These are phyloP conservation scores for Uronychia binucleata DNA, from an alignment of 73 alveolate genomes.

Conservation along the genomic window DNA sequence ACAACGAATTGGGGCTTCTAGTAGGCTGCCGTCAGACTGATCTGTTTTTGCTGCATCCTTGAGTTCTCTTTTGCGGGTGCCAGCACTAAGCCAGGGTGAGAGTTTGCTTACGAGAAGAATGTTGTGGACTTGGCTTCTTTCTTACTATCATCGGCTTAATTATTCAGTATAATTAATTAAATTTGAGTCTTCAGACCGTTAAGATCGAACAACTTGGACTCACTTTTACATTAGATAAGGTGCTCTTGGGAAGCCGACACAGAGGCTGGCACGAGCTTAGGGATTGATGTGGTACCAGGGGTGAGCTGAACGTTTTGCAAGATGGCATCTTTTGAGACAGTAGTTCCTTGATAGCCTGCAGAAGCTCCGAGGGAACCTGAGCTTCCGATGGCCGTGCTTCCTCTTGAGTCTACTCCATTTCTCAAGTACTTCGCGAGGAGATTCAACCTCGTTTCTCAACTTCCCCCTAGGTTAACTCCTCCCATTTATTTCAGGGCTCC, in stretches of 20 bases:
- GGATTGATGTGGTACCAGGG: too few relatives aligned
- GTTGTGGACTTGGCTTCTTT: neutral
- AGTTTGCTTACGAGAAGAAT: neutral
- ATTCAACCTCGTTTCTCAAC: neutral
- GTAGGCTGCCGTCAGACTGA: neutral
- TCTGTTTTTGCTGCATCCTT: neutral
- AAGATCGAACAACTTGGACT: too few relatives aligned
- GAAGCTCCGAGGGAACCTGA: too few relatives aligned
- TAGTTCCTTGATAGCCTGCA: neutral
- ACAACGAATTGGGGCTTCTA: neutral
- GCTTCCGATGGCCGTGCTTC: neutral
- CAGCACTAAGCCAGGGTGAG: neutral
- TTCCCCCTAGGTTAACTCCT: neutral
- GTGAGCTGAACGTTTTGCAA: too few relatives aligned
- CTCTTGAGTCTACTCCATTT: neutral
- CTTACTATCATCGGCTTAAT: neutral
- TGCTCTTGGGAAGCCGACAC: too few relatives aligned
- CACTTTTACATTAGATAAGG: too few relatives aligned
- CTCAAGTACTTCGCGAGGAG: neutral
- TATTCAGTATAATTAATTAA: too few relatives aligned
- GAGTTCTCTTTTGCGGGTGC: neutral
- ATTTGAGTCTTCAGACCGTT: too few relatives aligned
- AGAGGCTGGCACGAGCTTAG: too few relatives aligned
- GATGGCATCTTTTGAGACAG: neutral
- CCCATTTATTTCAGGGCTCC: neutral